Percentiles rank a stretch among this genome's conserved stretches.
phyloP scores from a whole-genome alignment of 1,139 yeast genomes.

The Magnusiomyces ingens region DNA sequence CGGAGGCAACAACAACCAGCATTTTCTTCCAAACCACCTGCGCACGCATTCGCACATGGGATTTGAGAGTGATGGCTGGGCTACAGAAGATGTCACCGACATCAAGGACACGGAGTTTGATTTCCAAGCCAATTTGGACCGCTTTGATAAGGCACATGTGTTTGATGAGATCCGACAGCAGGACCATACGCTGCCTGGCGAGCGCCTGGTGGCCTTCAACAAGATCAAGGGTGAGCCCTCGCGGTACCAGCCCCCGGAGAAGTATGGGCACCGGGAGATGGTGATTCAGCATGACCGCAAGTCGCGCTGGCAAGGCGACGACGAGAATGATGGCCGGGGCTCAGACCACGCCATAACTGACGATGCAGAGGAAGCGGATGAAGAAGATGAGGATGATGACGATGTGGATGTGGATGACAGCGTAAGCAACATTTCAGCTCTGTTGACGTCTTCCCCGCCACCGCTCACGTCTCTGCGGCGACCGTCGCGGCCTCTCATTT shows the following conservation, averaged over 20 bases:
- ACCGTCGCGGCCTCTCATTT: slow-evolving; percentile 15
- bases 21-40: slow-evolving; percentile 4
- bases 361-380: slow-evolving; percentile 32
- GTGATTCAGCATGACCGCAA: slow-evolving; percentile 42
- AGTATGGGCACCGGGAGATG: slow-evolving; percentile 70
- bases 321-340: slow-evolving; percentile 33
- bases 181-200: slow-evolving; percentile 54
- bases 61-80: slow-evolving; percentile 41
- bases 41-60: slow-evolving; percentile 10
- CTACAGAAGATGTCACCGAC: slow-evolving; percentile 47
- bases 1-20: slow-evolving; percentile 10
- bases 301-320: slow-evolving; percentile 16
- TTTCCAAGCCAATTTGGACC: slow-evolving; percentile 72
- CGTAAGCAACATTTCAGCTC: slow-evolving; percentile 16
- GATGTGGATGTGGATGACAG: slow-evolving; percentile 25
- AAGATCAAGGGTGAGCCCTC: slow-evolving; percentile 29
- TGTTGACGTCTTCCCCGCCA: slow-evolving; percentile 8
- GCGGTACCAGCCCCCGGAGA: slow-evolving; percentile 21
- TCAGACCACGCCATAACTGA: slow-evolving; percentile 30
- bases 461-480: slow-evolving; percentile 12
- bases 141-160: slow-evolving; percentile 76
- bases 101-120: slow-evolving; percentile 57
- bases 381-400: slow-evolving; percentile 31
- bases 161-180: slow-evolving; percentile 66
- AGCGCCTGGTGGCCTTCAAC: slow-evolving; percentile 72